Base-by-base conservation (phyloP, 768 basidiomycete species). In the Boletus eberwhitei region DNA sequence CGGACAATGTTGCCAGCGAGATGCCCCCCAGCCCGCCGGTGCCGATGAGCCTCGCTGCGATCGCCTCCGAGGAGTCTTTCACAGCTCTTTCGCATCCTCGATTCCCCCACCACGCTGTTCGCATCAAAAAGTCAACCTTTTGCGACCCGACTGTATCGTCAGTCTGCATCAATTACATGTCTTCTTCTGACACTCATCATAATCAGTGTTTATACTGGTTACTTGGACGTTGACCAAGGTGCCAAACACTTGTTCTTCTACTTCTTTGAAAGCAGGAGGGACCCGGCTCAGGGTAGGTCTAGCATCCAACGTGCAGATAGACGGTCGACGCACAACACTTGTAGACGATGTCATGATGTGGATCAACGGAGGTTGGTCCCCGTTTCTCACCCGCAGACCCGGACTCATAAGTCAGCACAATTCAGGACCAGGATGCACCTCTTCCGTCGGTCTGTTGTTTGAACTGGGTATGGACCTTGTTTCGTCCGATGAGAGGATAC, bases 311-410 rank as follows among this genome's bases (percentile, higher is more conserved):
- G 13, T 22, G 12, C 8, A 16, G 32, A 32, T 8, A 29, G 24
- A 36, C 12, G 3, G 14, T 35, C 17, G 13, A 55, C 31, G 14
- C 17, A 34, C 24, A 41, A 16, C 4, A 1, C 12, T 41, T 43
- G 8, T 42, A 76, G 86, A 86, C 62, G 83, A 85, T 68, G 79
- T 85, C 26, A 75, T 86, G 72, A 83, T 87, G 81, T 86, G 85
- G 84, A 85, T 85, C 40, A 85, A 85, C 48, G 85, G 83, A 69
- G 84, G 70, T 71, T 70, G 71, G 31, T 29, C 6, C n/a, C 12
- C 40, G 17, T 19, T 24, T 46, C 48, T 51, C 12, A 37, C 22
- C 32, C 54, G 43, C 17, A 43, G 46, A 40, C 35, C 31, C 38
- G 40, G 42, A 31, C 48, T 53, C 22, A 50, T 14, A 12, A 9